These are phyloP conservation scores for Flaveria trinervia DNA, from an alignment of 129 eudicot genomes.

Conservation along the genomic window DNA sequence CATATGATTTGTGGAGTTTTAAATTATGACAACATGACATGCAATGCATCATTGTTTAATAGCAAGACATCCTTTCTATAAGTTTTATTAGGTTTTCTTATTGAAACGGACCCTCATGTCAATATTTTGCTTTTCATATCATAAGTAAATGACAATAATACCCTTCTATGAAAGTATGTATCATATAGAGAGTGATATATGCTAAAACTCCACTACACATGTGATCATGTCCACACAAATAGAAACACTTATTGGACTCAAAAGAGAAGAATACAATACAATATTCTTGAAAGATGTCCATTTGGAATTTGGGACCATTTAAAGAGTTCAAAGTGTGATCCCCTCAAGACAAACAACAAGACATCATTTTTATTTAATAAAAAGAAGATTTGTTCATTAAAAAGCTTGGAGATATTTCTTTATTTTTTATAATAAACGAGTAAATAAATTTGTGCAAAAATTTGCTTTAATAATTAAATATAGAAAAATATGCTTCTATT, in stretches of 20 bases:
- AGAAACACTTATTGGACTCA: conserved; percentile 29
- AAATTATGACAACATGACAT: not conserved
- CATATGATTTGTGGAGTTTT: not conserved
- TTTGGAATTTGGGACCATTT: conserved; percentile 43
- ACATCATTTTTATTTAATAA: conserved; percentile 18
- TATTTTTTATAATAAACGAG: conserved; percentile 10
- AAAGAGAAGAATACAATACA: conserved; percentile 28
- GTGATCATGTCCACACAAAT: conserved; percentile 43
- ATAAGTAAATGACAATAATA: conserved; percentile 24
- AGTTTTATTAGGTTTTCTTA: not conserved
- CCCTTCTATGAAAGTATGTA: conserved; percentile 21
- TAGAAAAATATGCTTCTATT: conserved; percentile 25
- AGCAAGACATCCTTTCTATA: not conserved
- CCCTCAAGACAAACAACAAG: conserved; percentile 35
- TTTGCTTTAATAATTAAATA: conserved; percentile 38
- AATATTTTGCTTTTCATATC: conserved; percentile 12
- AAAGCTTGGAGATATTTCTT: conserved; percentile 30
- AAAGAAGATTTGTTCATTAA: conserved; percentile 26
- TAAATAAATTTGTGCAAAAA: conserved; percentile 26
- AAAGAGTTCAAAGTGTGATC: conserved; percentile 39
- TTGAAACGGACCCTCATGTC: not conserved
- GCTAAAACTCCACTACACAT: conserved; percentile 36
- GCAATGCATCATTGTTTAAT: conserved; percentile 5
- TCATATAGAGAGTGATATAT: conserved; percentile 24
- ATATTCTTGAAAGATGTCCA: conserved; percentile 36